Evolutionary conservation across 2,329 filamentous ascomycete species (phyloP).

Genomic region (Septoria linicola): DNA sequence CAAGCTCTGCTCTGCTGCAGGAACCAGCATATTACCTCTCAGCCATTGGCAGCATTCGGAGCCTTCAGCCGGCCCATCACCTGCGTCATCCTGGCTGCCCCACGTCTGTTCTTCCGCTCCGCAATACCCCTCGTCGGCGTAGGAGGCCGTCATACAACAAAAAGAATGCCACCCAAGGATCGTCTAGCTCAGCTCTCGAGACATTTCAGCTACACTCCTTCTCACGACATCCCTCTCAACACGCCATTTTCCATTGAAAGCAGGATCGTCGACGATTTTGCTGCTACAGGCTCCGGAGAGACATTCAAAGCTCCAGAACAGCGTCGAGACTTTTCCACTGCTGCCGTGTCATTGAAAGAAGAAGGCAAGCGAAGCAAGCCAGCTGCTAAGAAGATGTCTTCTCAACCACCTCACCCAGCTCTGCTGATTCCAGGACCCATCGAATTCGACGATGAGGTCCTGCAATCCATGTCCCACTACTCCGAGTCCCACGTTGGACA

Average conservation of each 20-base stretch:
- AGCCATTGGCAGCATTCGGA: conserved; percentile 3
- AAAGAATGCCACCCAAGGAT: conserved; percentile 38
- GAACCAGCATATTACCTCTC: neutral
- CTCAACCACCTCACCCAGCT: conserved; percentile 63
- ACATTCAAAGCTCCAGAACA: conserved; percentile 30
- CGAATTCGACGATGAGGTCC: conserved; percentile 96
- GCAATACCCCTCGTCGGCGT: conserved; percentile 13
- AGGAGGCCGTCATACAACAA: conserved; percentile 5
- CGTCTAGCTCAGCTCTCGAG: conserved; percentile 57
- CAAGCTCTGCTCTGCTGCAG: neutral
- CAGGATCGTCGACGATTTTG: conserved; percentile 35
- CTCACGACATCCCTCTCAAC: conserved; percentile 57
- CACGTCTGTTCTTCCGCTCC: conserved; percentile 15
- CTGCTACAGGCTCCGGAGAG: conserved; percentile 13
- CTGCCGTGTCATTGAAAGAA: conserved; percentile 28
- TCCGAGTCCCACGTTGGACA: conserved; percentile 92
- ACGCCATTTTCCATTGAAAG: conserved; percentile 63
- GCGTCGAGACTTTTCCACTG: conserved; percentile 30
- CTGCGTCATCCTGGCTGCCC: conserved; percentile 21
- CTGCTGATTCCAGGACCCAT: conserved; percentile 96
- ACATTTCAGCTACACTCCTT: conserved; percentile 57
- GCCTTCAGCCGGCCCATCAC: neutral
- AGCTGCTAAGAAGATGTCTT: conserved; percentile 52
- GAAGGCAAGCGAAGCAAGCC: conserved; percentile 30
- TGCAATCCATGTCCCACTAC: conserved; percentile 92